phyloP scores from a whole-genome alignment of 306 rosid species.

The Sindora glabra region DNA sequence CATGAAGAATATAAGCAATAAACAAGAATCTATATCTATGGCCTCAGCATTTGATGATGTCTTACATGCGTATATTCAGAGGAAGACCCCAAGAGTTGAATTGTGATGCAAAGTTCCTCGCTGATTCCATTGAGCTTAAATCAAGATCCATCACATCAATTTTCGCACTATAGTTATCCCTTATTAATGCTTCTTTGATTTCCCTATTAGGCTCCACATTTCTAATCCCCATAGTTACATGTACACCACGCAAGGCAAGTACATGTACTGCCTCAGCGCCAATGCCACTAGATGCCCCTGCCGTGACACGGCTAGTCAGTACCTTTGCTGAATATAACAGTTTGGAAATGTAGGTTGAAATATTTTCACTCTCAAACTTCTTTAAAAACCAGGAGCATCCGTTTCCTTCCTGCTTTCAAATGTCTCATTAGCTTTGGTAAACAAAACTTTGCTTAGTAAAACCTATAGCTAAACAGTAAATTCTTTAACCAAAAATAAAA shows the following conservation, averaged over 20 bases:
- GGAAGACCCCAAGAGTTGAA: constrained; percentile 44
- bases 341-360: not conserved
- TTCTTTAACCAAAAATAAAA: not conserved
- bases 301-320: not conserved
- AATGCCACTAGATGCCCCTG: constrained; percentile 80
- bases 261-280: constrained; percentile 66
- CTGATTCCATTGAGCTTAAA: constrained; percentile 55
- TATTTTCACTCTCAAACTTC: not conserved
- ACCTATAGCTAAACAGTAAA: no score
- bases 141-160: constrained; percentile 65
- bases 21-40: not conserved
- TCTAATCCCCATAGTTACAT: constrained; percentile 61
- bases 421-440: no score
- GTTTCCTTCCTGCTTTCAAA: no score
- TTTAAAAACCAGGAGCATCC: no score
- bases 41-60: not conserved
- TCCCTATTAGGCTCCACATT: constrained; percentile 41
- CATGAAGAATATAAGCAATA: not conserved
- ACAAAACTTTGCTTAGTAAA: no score
- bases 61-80: constrained; percentile 62
- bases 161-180: constrained; percentile 50
- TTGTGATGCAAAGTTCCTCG: constrained; percentile 53
- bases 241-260: constrained; percentile 70
- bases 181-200: constrained; percentile 41
- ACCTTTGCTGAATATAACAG: not conserved